Conservation (phyloP, 176 grass and related monocot genomes). For the Eleusine indica region DNA sequence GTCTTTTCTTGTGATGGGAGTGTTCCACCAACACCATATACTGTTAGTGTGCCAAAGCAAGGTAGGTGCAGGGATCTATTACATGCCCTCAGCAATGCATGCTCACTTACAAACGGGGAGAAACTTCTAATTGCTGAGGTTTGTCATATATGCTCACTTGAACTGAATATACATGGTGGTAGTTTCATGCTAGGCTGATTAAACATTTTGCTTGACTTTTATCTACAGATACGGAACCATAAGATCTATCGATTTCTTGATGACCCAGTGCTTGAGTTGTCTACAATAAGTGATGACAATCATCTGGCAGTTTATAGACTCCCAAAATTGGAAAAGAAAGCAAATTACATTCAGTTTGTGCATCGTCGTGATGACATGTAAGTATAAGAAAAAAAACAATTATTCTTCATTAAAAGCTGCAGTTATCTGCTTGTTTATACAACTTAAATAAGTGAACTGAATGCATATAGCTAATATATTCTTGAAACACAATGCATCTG, state of each 20-base stretch:
- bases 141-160: conserved; percentile 35
- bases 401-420: conserved; percentile 29
- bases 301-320: conserved; percentile 85
- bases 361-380: conserved; percentile 89
- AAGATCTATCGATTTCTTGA: conserved; percentile 81
- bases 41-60: conserved; percentile 96
- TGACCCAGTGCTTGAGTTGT: conserved; percentile 80
- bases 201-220: conserved; percentile 36
- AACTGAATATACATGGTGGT: conserved; percentile 21
- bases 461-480: not conserved
- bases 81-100: conserved; percentile 76
- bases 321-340: conserved; percentile 69
- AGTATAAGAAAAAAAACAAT: conserved; percentile 41
- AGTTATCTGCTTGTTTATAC: not conserved
- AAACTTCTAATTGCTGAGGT: conserved; percentile 96
- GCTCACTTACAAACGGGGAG: conserved; percentile 80
- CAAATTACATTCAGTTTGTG: conserved; percentile 89
- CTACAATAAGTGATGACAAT: conserved; percentile 91
- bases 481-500: conserved; percentile 1
- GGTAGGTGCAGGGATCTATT: conserved; percentile 85
- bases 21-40: conserved; percentile 66
- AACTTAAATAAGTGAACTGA: not conserved
- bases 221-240: conserved; percentile 78
- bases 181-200: conserved; percentile 39
- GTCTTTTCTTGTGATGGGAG: conserved; percentile 80